Evolutionary conservation across 345 rosid genomes (phyloP), one percentile per base, ranked within the genome.

Genomic region (Punica granatum): DNA sequence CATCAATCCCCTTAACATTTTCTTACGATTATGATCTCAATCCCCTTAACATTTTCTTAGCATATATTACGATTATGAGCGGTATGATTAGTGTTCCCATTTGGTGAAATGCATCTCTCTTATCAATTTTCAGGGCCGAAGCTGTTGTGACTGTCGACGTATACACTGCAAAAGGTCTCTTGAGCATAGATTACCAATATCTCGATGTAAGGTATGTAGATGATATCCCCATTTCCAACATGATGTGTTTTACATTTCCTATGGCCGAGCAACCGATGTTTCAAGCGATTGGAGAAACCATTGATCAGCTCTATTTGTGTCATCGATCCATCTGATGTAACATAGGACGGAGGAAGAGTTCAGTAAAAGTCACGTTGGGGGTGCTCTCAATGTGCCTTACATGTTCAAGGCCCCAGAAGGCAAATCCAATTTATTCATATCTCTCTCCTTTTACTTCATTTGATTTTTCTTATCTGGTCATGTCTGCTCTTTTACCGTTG

Each of bases 261-360:
- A n/a, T n/a, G n/a, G n/a, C 25, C 11, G 14, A 16, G 37, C 42
- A 7, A 65, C 14, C 59, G 12, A 12, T 53, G 28, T 21, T 26
- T 56, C 16, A 56, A 13, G 49, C 19, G 21, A 44, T 18, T 13
- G 61, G 34, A 26, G 49, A 44, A 44, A 44, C 49, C 34, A 9
- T 65, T 35, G 41, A 58, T 15, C 9, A 12, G n/a, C n/a, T n/a
- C n/a, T n/a, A n/a, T n/a, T n/a, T n/a, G n/a, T n/a, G n/a, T n/a
- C n/a, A n/a, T n/a, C n/a, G n/a, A n/a, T n/a, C n/a, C n/a, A n/a
- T n/a, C n/a, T n/a, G 9, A 51, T 10, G 18, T 54, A 18, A 41
- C 44, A n/a, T 49, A 82, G 87, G 69, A 84, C 85, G 32, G 61
- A 65, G 42, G 87, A 79, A 79, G 91, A 86, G 70, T 86, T 74